A percentile compares a stretch with the other conserved stretches of the same genome.
These are phyloP conservation scores for Panicum virgatum DNA, from an alignment of 202 grass and related monocot species.

Conservation along the genomic window DNA sequence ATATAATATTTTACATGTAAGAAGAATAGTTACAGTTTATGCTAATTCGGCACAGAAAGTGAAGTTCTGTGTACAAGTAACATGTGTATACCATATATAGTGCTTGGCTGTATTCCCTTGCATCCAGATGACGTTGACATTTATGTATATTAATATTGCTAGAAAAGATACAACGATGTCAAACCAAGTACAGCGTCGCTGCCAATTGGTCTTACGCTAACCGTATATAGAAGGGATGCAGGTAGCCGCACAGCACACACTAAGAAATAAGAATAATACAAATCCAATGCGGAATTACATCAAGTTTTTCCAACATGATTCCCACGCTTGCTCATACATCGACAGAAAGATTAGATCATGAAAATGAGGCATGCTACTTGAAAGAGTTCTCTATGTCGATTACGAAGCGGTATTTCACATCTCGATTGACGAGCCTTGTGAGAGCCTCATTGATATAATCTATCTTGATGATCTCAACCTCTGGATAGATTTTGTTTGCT, in stretches of 20 bases:
- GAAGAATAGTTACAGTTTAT: not conserved
- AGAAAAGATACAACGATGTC: not conserved
- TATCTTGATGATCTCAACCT: slow-evolving; percentile 70
- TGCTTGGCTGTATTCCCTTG: too few relatives aligned
- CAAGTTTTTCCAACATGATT: not conserved
- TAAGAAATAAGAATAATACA: not conserved
- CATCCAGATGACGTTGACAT: not conserved
- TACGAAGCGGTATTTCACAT: slow-evolving; percentile 72
- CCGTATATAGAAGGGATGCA: not conserved
- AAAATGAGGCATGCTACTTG: slow-evolving; percentile 17
- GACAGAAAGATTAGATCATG: not conserved
- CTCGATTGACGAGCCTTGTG: slow-evolving; percentile 52
- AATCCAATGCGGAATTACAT: not conserved
- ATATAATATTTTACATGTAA: not conserved
- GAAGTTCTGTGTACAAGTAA: too few relatives aligned
- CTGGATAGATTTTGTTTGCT: slow-evolving; percentile 58
- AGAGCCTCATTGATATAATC: slow-evolving; percentile 78
- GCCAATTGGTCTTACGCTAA: not conserved
- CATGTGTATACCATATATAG: too few relatives aligned
- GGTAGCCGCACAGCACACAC: not conserved
- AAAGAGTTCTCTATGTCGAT: slow-evolving; percentile 73
- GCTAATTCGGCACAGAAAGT: too few relatives aligned
- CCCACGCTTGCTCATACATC: not conserved
- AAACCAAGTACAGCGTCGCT: not conserved
- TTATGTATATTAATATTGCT: not conserved